Evolutionary conservation across 73 alveolate genomes (phyloP).

Genomic region (Uronychia binucleata): DNA sequence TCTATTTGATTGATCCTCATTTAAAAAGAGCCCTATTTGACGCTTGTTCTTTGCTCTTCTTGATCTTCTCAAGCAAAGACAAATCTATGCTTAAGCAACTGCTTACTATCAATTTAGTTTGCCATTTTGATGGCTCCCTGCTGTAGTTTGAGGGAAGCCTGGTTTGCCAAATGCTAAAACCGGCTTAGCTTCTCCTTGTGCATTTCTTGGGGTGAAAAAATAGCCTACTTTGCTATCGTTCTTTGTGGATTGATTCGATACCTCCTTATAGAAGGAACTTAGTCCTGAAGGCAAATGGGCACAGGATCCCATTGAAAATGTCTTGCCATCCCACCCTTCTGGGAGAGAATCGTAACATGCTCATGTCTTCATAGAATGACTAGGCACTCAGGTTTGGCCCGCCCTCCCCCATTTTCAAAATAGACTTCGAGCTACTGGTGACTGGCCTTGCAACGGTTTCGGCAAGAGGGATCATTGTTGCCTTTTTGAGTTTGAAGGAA

Average conservation of each 20-base stretch:
- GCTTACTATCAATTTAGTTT: not conserved
- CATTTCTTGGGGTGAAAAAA: not conserved
- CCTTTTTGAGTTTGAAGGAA: no score
- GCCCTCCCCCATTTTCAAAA: no score
- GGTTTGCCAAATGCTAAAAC: not conserved
- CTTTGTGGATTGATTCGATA: not conserved
- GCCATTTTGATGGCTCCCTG: not conserved
- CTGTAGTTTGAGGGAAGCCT: not conserved
- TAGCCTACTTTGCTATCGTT: not conserved
- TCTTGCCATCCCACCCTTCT: not conserved
- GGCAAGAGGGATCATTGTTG: no score
- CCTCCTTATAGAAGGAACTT: not conserved
- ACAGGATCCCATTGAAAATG: not conserved
- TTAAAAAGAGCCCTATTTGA: not conserved
- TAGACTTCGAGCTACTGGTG: no score
- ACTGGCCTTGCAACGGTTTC: no score
- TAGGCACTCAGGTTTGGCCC: no score
- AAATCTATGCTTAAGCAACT: not conserved
- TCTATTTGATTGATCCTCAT: not conserved
- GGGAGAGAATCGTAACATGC: not conserved
- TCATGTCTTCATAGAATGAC: not conserved
- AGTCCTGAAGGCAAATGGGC: not conserved
- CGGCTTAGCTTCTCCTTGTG: not conserved
- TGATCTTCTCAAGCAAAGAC: not conserved
- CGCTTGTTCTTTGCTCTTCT: not conserved